Conservation (phyloP, 2,329 filamentous ascomycete genomes). For the Verticillium alfalfae region DNA sequence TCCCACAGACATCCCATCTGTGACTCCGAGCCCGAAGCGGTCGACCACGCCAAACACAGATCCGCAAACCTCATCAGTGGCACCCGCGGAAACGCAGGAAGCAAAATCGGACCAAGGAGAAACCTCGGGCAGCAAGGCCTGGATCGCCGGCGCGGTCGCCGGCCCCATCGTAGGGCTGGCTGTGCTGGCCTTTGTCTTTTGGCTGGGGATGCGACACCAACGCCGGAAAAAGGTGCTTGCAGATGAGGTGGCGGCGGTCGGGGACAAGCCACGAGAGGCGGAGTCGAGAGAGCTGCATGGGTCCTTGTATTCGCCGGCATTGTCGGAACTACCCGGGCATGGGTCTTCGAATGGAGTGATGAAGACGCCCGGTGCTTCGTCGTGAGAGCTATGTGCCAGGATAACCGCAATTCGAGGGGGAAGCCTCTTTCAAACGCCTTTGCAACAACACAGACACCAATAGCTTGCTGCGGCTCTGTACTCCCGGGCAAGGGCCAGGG, state of each 20-base stretch:
- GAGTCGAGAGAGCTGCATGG: not conserved
- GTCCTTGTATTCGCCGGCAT: not conserved
- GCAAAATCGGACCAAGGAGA: not conserved
- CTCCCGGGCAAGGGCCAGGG: too few relatives aligned
- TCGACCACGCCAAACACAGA: not conserved
- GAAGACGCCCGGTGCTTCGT: not conserved
- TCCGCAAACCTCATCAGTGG: not conserved
- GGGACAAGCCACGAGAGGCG: not conserved
- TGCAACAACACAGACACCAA: too few relatives aligned
- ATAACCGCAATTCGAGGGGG: not conserved
- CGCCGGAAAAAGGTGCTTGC: not conserved
- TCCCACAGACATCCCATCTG: not conserved
- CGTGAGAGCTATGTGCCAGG: not conserved
- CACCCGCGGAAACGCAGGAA: not conserved
- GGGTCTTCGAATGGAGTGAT: not conserved
- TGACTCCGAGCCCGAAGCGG: not conserved
- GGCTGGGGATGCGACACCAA: not conserved
- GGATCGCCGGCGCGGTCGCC: not conserved
- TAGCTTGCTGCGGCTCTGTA: too few relatives aligned
- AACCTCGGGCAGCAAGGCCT: not conserved
- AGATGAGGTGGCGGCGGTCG: not conserved
- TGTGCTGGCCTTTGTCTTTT: not conserved
- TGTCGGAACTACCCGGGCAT: not conserved
- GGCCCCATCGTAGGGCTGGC: not conserved
- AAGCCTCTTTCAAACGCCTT: too few relatives aligned